phyloP scores from a whole-genome alignment of 805 yeast species.

The Starmerella geochares region DNA sequence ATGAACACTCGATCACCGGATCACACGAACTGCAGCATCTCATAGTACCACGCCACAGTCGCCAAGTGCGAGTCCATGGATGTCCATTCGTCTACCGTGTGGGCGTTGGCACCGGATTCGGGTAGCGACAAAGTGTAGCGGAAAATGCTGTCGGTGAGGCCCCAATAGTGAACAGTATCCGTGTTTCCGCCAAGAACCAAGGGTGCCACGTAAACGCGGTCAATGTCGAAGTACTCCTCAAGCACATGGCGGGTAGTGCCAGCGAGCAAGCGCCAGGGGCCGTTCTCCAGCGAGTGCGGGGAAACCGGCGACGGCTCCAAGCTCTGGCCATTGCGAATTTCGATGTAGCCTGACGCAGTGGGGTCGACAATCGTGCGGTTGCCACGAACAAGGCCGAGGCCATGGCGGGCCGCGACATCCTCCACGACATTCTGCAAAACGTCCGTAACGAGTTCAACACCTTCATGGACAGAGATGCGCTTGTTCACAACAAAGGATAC shows the following conservation, averaged over 20 bases:
- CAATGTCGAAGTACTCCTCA: constrained; percentile 33
- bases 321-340: constrained; percentile 21
- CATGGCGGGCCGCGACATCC: constrained; percentile 37
- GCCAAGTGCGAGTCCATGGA: constrained; percentile 46
- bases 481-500: constrained; percentile 49
- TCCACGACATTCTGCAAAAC: constrained; percentile 33
- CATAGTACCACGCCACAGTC: constrained; percentile 28
- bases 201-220: constrained; percentile 45
- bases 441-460: constrained; percentile 36
- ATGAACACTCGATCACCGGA: too few relatives aligned
- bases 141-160: constrained; percentile 48
- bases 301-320: constrained; percentile 48
- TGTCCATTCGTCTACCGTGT: constrained; percentile 54
- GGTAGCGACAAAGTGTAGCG: constrained; percentile 34
- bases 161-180: constrained; percentile 59
- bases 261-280: constrained; percentile 45
- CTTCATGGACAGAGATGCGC: constrained; percentile 51
- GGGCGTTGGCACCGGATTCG: constrained; percentile 28
- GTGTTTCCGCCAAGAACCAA: constrained; percentile 59
- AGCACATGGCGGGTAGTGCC: constrained; percentile 55
- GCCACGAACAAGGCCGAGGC: constrained; percentile 36
- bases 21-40: constrained; percentile 20
- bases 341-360: constrained; percentile 36
- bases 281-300: constrained; percentile 33
- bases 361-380: constrained; percentile 25